phyloP scores from a whole-genome alignment of 2,329 filamentous ascomycete species.

The Dothistroma pini region DNA sequence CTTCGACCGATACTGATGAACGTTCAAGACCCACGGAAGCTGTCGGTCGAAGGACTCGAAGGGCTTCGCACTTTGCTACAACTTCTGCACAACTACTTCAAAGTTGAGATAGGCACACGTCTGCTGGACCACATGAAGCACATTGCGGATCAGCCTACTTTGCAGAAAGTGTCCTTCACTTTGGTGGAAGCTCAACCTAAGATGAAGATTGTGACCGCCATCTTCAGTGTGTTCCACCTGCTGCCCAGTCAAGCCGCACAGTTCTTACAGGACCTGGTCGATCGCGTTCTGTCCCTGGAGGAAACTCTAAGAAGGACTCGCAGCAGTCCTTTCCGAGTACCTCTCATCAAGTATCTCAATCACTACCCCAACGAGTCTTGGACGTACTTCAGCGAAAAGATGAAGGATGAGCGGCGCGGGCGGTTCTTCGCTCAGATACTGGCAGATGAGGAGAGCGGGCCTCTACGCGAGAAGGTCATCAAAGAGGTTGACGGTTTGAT shows the following conservation, averaged over 20 bases:
- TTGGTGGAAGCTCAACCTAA: conserved; percentile 88
- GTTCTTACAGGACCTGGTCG: conserved; percentile 86
- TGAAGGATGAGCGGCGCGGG: conserved; percentile 83
- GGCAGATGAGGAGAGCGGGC: conserved; percentile 66
- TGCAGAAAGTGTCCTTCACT: conserved; percentile 91
- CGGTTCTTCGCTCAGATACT: conserved; percentile 88
- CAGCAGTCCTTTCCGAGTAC: conserved; percentile 84
- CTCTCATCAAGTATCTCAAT: conserved; percentile 89
- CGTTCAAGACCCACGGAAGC: conserved; percentile 84
- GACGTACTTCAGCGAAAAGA: conserved; percentile 69
- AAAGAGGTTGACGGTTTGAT: conserved; percentile 71
- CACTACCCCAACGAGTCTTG: conserved; percentile 87
- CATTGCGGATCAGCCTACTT: conserved; percentile 72
- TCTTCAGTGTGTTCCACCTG: conserved; percentile 97
- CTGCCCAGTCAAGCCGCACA: conserved; percentile 82
- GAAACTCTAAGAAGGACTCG: conserved; percentile 79
- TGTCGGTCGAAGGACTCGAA: conserved; percentile 85
- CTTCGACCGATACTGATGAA: conserved; percentile 94
- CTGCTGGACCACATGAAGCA: conserved; percentile 91
- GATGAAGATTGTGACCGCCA: conserved; percentile 92
- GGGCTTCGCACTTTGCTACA: conserved; percentile 86
- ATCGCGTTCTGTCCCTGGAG: conserved; percentile 86
- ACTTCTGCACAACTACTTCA: conserved; percentile 96
- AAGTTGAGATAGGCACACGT: conserved; percentile 91
- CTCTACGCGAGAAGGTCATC: conserved; percentile 70